A percentile compares a stretch with the other conserved stretches of the same genome.
phyloP scores from a whole-genome alignment of 192 early-diverging fungal species.

The Backusella tarrabulga region DNA sequence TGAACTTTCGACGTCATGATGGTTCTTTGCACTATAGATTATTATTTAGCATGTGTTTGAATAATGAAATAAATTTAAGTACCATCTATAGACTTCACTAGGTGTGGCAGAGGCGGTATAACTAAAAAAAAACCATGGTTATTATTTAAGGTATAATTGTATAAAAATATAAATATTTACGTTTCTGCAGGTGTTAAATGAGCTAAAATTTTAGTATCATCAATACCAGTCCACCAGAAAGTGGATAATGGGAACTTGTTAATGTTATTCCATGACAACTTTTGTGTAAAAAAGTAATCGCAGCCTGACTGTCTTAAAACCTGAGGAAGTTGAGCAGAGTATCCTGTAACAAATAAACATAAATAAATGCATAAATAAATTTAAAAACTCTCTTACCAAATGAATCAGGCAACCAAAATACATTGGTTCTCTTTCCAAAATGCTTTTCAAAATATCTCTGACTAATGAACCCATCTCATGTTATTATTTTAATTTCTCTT shows the following conservation, averaged over 20 bases:
- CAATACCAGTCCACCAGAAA: slow-evolving; percentile 94
- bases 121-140: slow-evolving; percentile 1
- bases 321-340: slow-evolving; percentile 92
- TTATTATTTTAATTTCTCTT: neutral
- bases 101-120: slow-evolving; percentile 27
- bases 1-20: slow-evolving; percentile 84
- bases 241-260: slow-evolving; percentile 98
- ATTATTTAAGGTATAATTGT: neutral
- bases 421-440: slow-evolving; percentile 67
- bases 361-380: neutral
- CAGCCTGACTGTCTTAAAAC: slow-evolving; percentile 79
- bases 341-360: slow-evolving; percentile 36
- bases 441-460: slow-evolving; percentile 85
- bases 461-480: slow-evolving; percentile 19
- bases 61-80: neutral
- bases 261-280: slow-evolving; percentile 99
- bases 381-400: slow-evolving; percentile 60
- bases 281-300: slow-evolving; percentile 99
- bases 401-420: slow-evolving; percentile 96
- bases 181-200: slow-evolving; percentile 40
- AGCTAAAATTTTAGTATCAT: slow-evolving; percentile 68
- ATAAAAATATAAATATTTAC: slow-evolving; percentile 15
- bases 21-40: slow-evolving; percentile 66
- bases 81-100: slow-evolving; percentile 35
- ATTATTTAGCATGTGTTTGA: neutral